These are phyloP conservation scores for Monosporascus ibericus DNA, from an alignment of 2,329 filamentous ascomycete genomes.

Conservation along the genomic window DNA sequence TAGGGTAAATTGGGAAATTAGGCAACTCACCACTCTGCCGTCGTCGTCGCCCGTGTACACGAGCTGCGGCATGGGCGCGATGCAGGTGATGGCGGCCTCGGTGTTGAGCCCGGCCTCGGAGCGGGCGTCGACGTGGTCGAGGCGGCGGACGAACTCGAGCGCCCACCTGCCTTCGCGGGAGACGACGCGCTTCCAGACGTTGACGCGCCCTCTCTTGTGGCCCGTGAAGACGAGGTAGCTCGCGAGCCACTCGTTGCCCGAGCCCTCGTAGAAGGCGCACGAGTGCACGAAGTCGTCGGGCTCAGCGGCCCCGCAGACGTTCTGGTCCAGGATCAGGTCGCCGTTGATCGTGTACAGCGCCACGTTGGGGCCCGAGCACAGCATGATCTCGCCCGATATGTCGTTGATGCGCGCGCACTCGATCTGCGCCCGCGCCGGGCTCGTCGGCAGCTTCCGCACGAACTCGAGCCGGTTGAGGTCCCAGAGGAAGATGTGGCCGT, in stretches of 20 bases:
- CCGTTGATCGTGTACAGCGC: slow-evolving; percentile 86
- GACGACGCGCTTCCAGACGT: slow-evolving; percentile 60
- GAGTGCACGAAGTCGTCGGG: slow-evolving; percentile 72
- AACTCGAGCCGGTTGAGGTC: slow-evolving; percentile 88
- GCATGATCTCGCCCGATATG: slow-evolving; percentile 79
- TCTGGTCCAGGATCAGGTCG: slow-evolving; percentile 72
- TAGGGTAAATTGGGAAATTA: not conserved
- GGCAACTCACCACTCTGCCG: slow-evolving; percentile 70
- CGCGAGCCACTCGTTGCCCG: slow-evolving; percentile 86
- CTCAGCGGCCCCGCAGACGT: slow-evolving; percentile 53
- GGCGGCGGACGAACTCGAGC: slow-evolving; percentile 69
- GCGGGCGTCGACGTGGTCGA: slow-evolving; percentile 72
- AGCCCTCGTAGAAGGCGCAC: slow-evolving; percentile 89
- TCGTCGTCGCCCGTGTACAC: slow-evolving; percentile 95
- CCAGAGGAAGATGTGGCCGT: slow-evolving; percentile 85
- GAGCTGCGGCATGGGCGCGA: slow-evolving; percentile 73
- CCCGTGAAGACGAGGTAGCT: slow-evolving; percentile 84
- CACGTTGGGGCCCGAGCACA: slow-evolving; percentile 72
- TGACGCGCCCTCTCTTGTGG: slow-evolving; percentile 76
- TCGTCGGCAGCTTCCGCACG: slow-evolving; percentile 64
- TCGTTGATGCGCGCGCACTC: slow-evolving; percentile 86
- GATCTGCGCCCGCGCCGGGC: slow-evolving; percentile 21
- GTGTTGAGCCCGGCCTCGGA: slow-evolving; percentile 53
- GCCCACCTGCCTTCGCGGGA: slow-evolving; percentile 58
- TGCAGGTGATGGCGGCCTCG: slow-evolving; percentile 73